Evolutionary conservation across 495 filamentous ascomycete species (phyloP), one percentile per base, ranked within the genome.

Genomic region (Talaromyces nanjingensis): DNA sequence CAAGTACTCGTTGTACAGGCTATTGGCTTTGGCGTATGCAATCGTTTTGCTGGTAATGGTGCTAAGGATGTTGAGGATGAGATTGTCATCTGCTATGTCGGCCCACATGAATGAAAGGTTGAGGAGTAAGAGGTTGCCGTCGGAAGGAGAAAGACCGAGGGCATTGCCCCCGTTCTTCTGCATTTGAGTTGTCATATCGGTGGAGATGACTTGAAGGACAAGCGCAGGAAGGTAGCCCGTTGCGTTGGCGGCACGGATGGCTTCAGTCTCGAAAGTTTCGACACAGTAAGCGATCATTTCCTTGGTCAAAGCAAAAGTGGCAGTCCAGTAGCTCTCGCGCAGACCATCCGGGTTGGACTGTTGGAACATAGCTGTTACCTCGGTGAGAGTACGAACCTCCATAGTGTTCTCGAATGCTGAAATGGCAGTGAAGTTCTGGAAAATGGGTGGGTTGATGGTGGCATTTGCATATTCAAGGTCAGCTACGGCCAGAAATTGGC

Each of bases 1-100:
- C 29, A 88, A 68, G 60, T 82, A 90, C 37, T 79, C 74, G 59
- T 85, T 70, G 45, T 75, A 69, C 25, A 84, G 18, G 0, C 74
- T 74, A 53, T 77, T 65, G 16, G 63, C 66, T 62, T 79, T 73
- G 1, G 84, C 80, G 24, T 78, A 57, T 5, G 62, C 62, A 64
- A 58, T 64, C 18, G 62, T 31, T 12, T 56, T 61, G 34, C 18
- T 55, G 27, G 53, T 58, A 20, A 63, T 63, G 12, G 49, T 18
- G 9, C 53, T 55, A 7, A 63, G 53, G 37, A 61, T 56, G 24
- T 37, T 56, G 27, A 58, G 53, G 61, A 71, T 66, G 8, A 27
- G 22, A 2, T 63, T 56, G 49, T 82, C 80, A 29, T 78, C 75
- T 1, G 69, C 68, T 6, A 57, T 52, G 37, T 74, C 63, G 0